Conservation (phyloP, 2,329 filamentous ascomycete genomes). For the Kalmusia sp. region DNA sequence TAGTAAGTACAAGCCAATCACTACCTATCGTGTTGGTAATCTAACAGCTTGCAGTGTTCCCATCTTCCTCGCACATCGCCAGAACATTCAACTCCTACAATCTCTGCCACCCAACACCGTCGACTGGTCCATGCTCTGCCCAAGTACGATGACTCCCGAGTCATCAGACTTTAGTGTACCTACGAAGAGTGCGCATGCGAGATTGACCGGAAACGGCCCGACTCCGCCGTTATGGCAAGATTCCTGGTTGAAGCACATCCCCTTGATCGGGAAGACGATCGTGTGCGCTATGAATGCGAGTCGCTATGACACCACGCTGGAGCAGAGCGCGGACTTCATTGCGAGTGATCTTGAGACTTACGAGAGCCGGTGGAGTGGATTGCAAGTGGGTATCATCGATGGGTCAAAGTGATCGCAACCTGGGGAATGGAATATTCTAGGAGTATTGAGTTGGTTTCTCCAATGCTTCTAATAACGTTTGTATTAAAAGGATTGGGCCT, state of each 20-base stretch:
- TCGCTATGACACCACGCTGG: conserved; percentile 48
- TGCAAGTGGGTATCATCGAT: conserved; percentile 46
- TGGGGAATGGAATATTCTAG: no score
- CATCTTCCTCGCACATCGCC: conserved; percentile 45
- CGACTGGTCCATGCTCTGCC: conserved; percentile 45
- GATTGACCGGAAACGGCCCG: conserved; percentile 35
- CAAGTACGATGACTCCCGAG: conserved; percentile 43
- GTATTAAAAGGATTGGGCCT: no score
- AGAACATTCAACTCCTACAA: conserved; percentile 38
- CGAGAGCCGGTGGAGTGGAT: conserved; percentile 41
- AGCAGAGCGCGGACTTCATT: conserved; percentile 53
- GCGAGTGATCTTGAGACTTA: conserved; percentile 46
- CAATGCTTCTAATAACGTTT: no score
- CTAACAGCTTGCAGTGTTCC: conserved; percentile 35
- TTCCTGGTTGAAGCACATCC: conserved; percentile 40
- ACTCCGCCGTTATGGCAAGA: conserved; percentile 45
- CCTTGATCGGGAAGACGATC: conserved; percentile 41
- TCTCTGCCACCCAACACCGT: conserved; percentile 32
- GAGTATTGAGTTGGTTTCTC: no score
- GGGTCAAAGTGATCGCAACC: conserved; percentile 19
- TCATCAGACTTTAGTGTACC: conserved; percentile 37
- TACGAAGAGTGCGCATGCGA: conserved; percentile 25
- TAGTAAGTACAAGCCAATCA: conserved; percentile 32
- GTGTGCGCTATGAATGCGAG: conserved; percentile 33
- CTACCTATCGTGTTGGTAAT: conserved; percentile 1